Base-by-base conservation (phyloP, 495 filamentous ascomycete species). In the Bacidia gigantensis region DNA sequence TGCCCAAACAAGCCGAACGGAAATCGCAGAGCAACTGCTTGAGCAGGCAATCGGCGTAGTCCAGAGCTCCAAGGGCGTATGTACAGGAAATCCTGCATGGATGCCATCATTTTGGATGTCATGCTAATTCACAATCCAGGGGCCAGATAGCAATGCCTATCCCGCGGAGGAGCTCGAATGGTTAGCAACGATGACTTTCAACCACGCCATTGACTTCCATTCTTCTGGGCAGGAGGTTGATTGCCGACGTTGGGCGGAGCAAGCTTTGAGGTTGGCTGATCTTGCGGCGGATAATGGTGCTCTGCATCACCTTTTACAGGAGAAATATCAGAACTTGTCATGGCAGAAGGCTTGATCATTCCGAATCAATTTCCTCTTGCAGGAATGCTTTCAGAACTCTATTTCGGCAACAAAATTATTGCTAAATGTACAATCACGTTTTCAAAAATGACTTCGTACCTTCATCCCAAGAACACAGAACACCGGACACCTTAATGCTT, bases 131-230 rank as follows among this genome's bases (percentile, higher is more conserved):
- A 22, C 10, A 17, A 5, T 18, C 7, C 11, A 46, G 23, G 20
- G 25, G 42, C 1, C 49, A 11, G 14, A 26, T 23, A 42, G 11
- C 17, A 3, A n/a, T 60, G 11, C 60, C 2, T 93, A 87, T 60
- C 86, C 86, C 2, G 53, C 65, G 10, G 74, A 77, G 5, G 89
- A 95, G 56, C 67, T 95, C 2, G 79, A 84, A 57, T 89, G 84
- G 82, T 75, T 96, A 25, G 80, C 81, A 0, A 77, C 77, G 0
- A 78, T 74, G 2, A 65, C 81, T 0, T 95, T 92, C 69, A 93
- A 93, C 56, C 77, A 73, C 40, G 82, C 82, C 0, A 73, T 89
- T 20, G 86, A 92, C 54, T 77, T 82, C 41, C 89, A 84, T 54
- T 67, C 77, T 12, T 61, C 58, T 2, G 67, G 67, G 0, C 71